Conservation (phyloP, 2,329 filamentous ascomycete genomes). For the Colletotrichum tamarilloi region DNA sequence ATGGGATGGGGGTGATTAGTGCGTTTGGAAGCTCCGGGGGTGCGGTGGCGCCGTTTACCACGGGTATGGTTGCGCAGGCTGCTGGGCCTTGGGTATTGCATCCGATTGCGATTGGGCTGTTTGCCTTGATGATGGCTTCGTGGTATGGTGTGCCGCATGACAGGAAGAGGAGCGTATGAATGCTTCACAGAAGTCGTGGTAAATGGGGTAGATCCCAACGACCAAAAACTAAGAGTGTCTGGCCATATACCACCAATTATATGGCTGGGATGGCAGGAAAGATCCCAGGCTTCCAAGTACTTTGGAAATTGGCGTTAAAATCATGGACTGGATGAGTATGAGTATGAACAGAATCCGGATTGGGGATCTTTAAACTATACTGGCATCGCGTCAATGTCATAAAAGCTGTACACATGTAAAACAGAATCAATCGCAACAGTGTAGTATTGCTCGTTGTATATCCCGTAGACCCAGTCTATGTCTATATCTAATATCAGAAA, state of each 20-base stretch:
- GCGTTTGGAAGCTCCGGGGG: slow-evolving; percentile 78
- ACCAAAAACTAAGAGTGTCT: background rate
- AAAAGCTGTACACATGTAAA: background rate
- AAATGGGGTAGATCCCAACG: background rate
- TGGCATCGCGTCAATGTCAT: background rate
- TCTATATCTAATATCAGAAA: slow-evolving; percentile 27
- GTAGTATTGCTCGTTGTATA: slow-evolving; percentile 8
- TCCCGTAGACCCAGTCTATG: slow-evolving; percentile 14
- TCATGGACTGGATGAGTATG: background rate
- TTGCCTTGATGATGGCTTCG: slow-evolving; percentile 71
- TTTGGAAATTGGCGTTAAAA: too few relatives aligned
- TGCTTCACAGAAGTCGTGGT: background rate
- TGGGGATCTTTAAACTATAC: background rate
- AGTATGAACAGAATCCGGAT: background rate
- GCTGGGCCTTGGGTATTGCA: slow-evolving; percentile 72
- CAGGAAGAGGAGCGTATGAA: slow-evolving; percentile 70
- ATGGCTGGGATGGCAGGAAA: background rate
- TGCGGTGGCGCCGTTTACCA: slow-evolving; percentile 74
- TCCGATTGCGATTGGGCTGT: slow-evolving; percentile 75
- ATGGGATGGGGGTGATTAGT: slow-evolving; percentile 74
- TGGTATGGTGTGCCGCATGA: slow-evolving; percentile 70
- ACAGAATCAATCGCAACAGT: background rate
- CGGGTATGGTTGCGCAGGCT: slow-evolving; percentile 71
- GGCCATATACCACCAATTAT: background rate
- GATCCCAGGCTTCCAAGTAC: too few relatives aligned